Evolutionary conservation across 176 grass and related monocot species (phyloP).

Genomic region (Puccinellia tenuiflora): DNA sequence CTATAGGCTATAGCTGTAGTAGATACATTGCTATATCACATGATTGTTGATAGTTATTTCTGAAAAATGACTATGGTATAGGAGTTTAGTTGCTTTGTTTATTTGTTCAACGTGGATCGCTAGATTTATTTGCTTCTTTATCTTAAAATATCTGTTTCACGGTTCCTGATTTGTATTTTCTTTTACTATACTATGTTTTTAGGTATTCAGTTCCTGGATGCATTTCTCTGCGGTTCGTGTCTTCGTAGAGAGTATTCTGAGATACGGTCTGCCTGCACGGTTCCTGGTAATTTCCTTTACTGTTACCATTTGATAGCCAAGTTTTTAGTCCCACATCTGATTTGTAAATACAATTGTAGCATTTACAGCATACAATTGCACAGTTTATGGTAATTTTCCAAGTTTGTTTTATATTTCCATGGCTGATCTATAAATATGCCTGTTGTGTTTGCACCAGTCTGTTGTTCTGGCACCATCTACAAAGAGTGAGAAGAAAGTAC

Average conservation of each 20-base stretch:
- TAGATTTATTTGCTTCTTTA: neutral
- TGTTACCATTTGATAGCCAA: neutral
- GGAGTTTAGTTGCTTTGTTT: neutral
- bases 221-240: slow-evolving; percentile 88
- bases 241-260: slow-evolving; percentile 96
- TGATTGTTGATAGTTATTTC: slow-evolving; percentile 9
- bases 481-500: slow-evolving; percentile 93
- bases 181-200: neutral
- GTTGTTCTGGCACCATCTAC: slow-evolving; percentile 68
- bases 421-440: neutral
- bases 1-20: neutral
- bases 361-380: slow-evolving; percentile 28
- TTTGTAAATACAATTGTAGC: neutral
- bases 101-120: neutral
- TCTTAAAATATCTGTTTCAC: neutral
- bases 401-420: neutral
- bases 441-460: slow-evolving; percentile 35
- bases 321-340: neutral
- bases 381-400: neutral
- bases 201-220: slow-evolving; percentile 99
- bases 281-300: slow-evolving; percentile 55
- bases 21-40: neutral
- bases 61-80: neutral
- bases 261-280: slow-evolving; percentile 86
- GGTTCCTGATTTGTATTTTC: neutral